Base-by-base conservation (phyloP, 495 filamentous ascomycete genomes). In the Acidiella bohemica region DNA sequence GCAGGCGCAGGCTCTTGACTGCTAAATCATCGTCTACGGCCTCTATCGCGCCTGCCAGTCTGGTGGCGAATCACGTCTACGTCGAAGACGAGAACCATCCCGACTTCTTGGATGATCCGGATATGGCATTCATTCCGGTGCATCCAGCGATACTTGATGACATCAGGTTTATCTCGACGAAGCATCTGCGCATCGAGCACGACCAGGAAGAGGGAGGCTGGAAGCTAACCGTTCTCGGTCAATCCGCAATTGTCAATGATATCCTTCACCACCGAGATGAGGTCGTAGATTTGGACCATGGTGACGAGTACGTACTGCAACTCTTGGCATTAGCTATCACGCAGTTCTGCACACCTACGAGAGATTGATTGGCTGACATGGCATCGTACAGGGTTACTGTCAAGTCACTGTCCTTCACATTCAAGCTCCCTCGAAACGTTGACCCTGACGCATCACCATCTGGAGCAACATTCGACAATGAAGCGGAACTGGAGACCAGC, bases 161-260 rank as follows among this genome's bases (percentile, higher is more conserved):
- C 65, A 45, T 74, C 30, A 72, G 70, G 38, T 64, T 66, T 11
- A 95, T 96, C 25, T 94, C 87, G 5, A 72, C 88, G 27, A 68
- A 80, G 53, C 90, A 97, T 58, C 72, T 86, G 25, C 79, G 75
- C 52, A 86, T 97, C 38, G 60, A 73, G 10, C 96, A 83, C 58
- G 86, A 88, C 51, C 76, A 76, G 44, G 69, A 76, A 16, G 71
- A 70, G 45, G 70, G 76, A 39, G 57, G 77, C 11, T 97, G 87
- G 44, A 78, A 92, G 53, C 73, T 90, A 50, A 67, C 79, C 27
- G 75, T 92, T 3, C 63, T 88, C 51, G 85, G 88, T 36, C 73
- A 77, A 49, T 85, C 85, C 22, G 78, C 81, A 23, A 93, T 88
- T 45, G 73, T 83, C 33, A 80, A 93, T 36, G 80, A 81, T 24